Base-by-base conservation (phyloP, 148 eudicot species). In the Dianthus caryophyllus region DNA sequence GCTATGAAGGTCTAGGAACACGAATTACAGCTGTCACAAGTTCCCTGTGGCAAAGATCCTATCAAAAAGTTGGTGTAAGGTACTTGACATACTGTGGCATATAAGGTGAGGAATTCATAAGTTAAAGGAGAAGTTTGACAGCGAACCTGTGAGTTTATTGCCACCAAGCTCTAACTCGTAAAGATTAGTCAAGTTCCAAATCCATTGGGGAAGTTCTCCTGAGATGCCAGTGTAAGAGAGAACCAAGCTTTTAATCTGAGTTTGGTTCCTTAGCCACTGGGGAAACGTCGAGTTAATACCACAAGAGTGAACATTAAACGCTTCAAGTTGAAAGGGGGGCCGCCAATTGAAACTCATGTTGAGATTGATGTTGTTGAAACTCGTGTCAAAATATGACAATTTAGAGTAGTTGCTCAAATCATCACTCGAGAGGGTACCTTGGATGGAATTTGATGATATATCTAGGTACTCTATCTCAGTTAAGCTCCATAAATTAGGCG, bases 301-400 rank as follows among this genome's bases (percentile, higher is more conserved):
- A n/a, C 69, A 65, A 15, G 69, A 48, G 10, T 5, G 25, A 29
- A 10, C 24, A 2, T 1, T 3, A 14, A 65, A 31, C 2, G 1
- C 16, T 48, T 27, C 6, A 65, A 65, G 58, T 50, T 65, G 69
- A 30, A 49, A 65, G 24, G 46, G 58, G n/a, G 69, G 69, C 10
- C 5, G 56, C 41, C 58, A 65, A 31, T 49, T 6, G 53, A 24
- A 5, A 49, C 69, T 65, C 21, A 20, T 0, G 17, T 44, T 26
- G 30, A 64, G 53, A 16, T 36, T 61, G 14, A 61, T 6, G 13
- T 38, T 20, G 29, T 61, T 61, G 10, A 21, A 61, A 61, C 10
- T 61, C 48, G 11, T 38, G 38, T 61, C 29, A 6, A 61, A 38
- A 22, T 18, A 1, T 44, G 65, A 61, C 48, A 61, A 61, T 22